Evolutionary conservation across 805 yeast species (phyloP).

Genomic region (Saccharomycopsis sp.): DNA sequence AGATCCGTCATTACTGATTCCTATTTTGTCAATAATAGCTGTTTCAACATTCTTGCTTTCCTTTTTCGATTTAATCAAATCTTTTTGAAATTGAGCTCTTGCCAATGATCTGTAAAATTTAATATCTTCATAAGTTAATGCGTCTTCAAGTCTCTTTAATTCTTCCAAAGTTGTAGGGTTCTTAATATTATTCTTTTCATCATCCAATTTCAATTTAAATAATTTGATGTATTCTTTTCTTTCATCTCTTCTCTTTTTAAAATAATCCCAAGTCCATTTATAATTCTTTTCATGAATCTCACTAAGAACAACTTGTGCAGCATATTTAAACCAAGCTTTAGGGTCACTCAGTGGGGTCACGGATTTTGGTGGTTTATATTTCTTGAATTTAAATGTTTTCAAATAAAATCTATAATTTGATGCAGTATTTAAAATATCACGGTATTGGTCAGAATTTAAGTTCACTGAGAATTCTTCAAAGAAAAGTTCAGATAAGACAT

Average conservation of each 20-base stretch:
- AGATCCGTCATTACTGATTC: slow-evolving; percentile 19
- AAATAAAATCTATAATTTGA: slow-evolving; percentile 74
- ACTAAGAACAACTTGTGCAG: slow-evolving; percentile 64
- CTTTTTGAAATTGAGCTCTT: slow-evolving; percentile 55
- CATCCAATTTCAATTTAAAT: slow-evolving; percentile 57
- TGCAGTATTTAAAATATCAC: slow-evolving; percentile 72
- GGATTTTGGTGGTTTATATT: slow-evolving; percentile 52
- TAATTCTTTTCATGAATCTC: slow-evolving; percentile 78
- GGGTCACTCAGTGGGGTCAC: slow-evolving; percentile 51
- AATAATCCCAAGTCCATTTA: slow-evolving; percentile 84
- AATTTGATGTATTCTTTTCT: slow-evolving; percentile 58
- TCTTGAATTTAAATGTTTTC: slow-evolving; percentile 69
- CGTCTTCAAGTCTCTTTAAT: slow-evolving; percentile 35
- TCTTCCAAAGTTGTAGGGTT: slow-evolving; percentile 27
- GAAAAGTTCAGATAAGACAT: slow-evolving; percentile 62
- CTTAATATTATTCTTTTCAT: slow-evolving; percentile 24
- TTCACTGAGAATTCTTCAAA: slow-evolving; percentile 89
- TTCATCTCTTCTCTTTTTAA: slow-evolving; percentile 64
- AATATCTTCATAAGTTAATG: slow-evolving; percentile 67
- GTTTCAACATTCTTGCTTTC: slow-evolving; percentile 12
- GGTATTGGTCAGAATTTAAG: slow-evolving; percentile 77
- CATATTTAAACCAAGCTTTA: slow-evolving; percentile 72
- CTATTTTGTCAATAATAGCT: slow-evolving; percentile 21
- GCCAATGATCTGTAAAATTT: slow-evolving; percentile 81
- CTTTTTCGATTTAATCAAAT: no score